Percentiles rank a stretch among this genome's conserved stretches.
Evolutionary conservation across 192 early-diverging fungal species (phyloP).

Genomic region (Lunasporangiospora selenospora): DNA sequence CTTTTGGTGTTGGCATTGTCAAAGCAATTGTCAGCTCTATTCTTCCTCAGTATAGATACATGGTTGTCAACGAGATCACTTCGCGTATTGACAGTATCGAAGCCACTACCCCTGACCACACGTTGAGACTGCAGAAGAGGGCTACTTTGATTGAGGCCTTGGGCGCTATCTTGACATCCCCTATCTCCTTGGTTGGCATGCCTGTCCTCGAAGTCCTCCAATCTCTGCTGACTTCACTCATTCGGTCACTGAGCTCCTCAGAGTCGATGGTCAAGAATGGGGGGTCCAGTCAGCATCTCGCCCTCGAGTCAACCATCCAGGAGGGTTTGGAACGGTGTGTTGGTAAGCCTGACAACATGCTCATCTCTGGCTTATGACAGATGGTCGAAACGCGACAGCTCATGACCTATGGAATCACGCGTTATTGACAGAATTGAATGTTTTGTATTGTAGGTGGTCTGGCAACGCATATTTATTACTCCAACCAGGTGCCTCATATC

Average conservation of each 20-base stretch:
- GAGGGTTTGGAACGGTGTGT: slow-evolving; percentile 37
- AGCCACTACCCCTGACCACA: slow-evolving; percentile 17
- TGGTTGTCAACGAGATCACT: slow-evolving; percentile 57
- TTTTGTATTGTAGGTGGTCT: slow-evolving; percentile 47
- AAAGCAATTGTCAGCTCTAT: slow-evolving; percentile 30
- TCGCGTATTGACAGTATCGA: slow-evolving; percentile 45
- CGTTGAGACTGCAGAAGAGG: slow-evolving; percentile 43
- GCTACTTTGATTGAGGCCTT: slow-evolving; percentile 53
- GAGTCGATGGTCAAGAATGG: slow-evolving; percentile 18
- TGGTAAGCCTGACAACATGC: slow-evolving; percentile 12
- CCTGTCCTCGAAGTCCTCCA: slow-evolving; percentile 61
- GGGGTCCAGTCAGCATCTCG: slow-evolving; percentile 8
- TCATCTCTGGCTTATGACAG: not conserved
- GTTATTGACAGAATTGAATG: not conserved
- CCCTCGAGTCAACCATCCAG: slow-evolving; percentile 21
- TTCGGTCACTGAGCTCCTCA: slow-evolving; percentile 34
- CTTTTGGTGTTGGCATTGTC: slow-evolving; percentile 39
- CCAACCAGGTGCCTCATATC: slow-evolving; percentile 62
- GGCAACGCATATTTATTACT: slow-evolving; percentile 62
- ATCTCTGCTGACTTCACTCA: slow-evolving; percentile 47
- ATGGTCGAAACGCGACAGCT: not conserved
- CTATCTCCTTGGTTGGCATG: slow-evolving; percentile 54
- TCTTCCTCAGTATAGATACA: slow-evolving; percentile 55
- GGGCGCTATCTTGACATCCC: slow-evolving; percentile 49
- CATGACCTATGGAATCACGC: not conserved